Evolutionary conservation across 2,329 filamentous ascomycete species (phyloP), one percentile per base, ranked within the genome.

Genomic region (Coniochaeta ligniaria): DNA sequence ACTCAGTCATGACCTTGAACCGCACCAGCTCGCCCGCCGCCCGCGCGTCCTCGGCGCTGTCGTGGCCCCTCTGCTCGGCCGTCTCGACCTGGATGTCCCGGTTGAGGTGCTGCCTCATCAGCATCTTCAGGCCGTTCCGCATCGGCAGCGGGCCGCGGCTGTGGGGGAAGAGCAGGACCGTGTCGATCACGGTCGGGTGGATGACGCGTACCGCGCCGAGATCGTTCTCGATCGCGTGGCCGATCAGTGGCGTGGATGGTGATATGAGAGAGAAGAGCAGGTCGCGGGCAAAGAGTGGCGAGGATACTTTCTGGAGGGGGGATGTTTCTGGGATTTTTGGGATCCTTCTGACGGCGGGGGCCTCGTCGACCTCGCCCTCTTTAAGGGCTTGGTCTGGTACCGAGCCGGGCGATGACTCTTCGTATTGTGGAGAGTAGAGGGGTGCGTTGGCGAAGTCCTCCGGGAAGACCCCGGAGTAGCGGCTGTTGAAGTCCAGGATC

Each of bases 171-270:
- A 97, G 81, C 0, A 97, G 75, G 0, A 92, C 86, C 0, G 93
- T 97, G 72, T 98, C 94, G 68, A 97, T 83, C 59, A 97, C 80
- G 0, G 84, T 89, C 0, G 90, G 90, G 68, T 98, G 95, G 52
- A 96, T 87, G 58, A 98, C 83, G 38, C 94, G 89, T 45, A 89
- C 81, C 2, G 88, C 85, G 71, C 96, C 97, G 60, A 99, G 83
- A 69, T 99, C 95, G 70, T 99, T 99, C 69, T 99, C 95, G 9
- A 98, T 84, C 0, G 92, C 93, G 72, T 99, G 95, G 0, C 95
- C 95, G 55, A 99, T 90, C 0, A 99, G 76, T 0, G 93, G 90
- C 0, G 93, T 99, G 0, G 82, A 76, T 0, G 92, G 90, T 1
- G 86, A 83, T 57, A 99, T 81, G 59, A 90, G 81, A 0, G 83